Evolutionary conservation across 192 early-diverging fungal genomes (phyloP), one percentile per base, ranked within the genome.

Genomic region (Coemansia sp.): DNA sequence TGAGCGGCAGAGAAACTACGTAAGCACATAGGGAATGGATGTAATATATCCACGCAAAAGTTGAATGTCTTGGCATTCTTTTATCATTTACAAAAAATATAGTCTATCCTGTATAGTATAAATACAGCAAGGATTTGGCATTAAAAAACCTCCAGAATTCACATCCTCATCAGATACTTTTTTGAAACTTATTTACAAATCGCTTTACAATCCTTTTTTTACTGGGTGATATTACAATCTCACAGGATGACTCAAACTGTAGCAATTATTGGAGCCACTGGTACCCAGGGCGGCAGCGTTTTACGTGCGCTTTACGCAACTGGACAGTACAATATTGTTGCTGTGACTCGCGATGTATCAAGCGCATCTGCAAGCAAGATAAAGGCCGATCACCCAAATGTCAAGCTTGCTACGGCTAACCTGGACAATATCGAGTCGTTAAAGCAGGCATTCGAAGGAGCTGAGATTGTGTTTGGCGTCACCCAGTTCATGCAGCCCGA

Each of bases 251-350:
- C 43, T 26, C 71, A 69, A 16, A 48, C 63, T 18, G 46, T 72
- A 21, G 69, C 70, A 6, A 68, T 77, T n/a, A 46, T 71, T 47
- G 76, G 76, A 11, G 76, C 76, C 16, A 72, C 76, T 43, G 76
- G 76, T 8, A 48, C 66, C 22, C 76, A 77, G 54, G 75, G 75
- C 6, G 69, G 75, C 36, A 76, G 74, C 49, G 74, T 76, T 32
- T 61, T 76, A 18, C 65, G 65, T 22, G 6, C 68, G 8, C 67
- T 77, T 11, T 45, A 77, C 42, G 76, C 26, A 5, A n/a, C 63
- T 1, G 66, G 67, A 41, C 47, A 65, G 19, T 72, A 77, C 70
- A 72, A 61, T 42, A 15, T 77, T 40, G 62, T 62, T 16, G 76
- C 69, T 1, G 32, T 77, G 32, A 67, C 68, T 3, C 61, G 74